phyloP scores from a whole-genome alignment of 306 rosid genomes.

The Sicyos baderoa region DNA sequence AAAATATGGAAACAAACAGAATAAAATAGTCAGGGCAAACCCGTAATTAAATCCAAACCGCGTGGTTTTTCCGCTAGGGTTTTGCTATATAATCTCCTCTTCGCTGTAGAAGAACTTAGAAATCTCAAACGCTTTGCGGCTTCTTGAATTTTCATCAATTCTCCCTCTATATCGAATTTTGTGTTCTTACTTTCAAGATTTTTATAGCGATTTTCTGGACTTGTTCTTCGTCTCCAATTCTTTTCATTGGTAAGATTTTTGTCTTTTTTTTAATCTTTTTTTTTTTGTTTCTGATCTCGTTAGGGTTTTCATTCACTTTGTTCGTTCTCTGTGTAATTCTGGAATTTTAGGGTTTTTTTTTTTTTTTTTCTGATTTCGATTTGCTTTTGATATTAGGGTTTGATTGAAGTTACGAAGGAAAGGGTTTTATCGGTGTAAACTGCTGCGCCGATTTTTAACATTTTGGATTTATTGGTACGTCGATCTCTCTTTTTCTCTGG shows the following conservation, averaged over 20 bases:
- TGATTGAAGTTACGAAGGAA: neutral
- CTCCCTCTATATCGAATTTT: neutral
- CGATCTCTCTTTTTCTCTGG: neutral
- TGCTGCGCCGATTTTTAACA: neutral
- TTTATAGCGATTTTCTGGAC: neutral
- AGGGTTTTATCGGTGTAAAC: neutral
- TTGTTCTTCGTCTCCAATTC: neutral
- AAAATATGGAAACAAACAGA: neutral
- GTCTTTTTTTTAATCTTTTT: no score
- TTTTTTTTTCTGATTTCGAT: neutral
- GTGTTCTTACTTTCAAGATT: neutral
- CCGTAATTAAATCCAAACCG: neutral
- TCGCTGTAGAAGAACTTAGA: neutral
- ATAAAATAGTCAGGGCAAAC: neutral
- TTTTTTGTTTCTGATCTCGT: neutral
- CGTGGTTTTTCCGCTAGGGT: conserved; percentile 9
- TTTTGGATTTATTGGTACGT: conserved; percentile 10
- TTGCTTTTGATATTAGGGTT: neutral
- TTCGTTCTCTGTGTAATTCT: conserved; percentile 1
- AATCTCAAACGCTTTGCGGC: conserved; percentile 3
- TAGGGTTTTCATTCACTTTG: neutral
- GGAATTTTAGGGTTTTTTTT: no score
- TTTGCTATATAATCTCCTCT: neutral
- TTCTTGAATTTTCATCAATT: neutral
- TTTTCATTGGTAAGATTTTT: neutral